Base-by-base conservation (phyloP, 2,329 filamentous ascomycete species). In the Arthrinium phaeospermum region DNA sequence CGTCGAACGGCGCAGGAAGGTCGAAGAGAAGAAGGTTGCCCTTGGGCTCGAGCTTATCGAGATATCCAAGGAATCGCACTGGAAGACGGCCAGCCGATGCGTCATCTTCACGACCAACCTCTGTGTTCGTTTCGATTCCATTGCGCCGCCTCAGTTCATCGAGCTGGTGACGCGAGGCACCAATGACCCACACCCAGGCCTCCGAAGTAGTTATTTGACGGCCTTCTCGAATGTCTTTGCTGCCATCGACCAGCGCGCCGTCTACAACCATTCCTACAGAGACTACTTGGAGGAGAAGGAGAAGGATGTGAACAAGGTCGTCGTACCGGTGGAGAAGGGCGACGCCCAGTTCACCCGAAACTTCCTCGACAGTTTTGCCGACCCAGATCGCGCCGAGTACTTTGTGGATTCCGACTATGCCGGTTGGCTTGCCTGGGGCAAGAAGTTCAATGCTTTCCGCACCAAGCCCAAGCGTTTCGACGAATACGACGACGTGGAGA, bases 371-470 rank as follows among this genome's bases (percentile, higher is more conserved):
- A 88, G 90, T 30, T 99, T 99, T 80, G 91, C 91, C 13, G 88
- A 93, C 68, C 91, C 92, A 7, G 91, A 85, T 16, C 77, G 91
- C 45, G 92, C 94, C 0, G 91, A 97, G 75, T 98, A 97, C 81
- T 97, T 95, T 80, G 91, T 98, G 67, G 96, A 99, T 79, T 90
- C 91, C 71, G 96, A 98, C 80, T 93, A 97, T 80, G 94, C 96
- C 5, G 96, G 96, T 45, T 99, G 97, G 97, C 88, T 99, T 24
- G 95, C 97, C 0, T 99, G 96, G 96, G 93, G 93, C 70, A 94
- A 96, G 82, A 91, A 88, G 45, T 96, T 98, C 86, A 91, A 91
- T 19, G 96, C 92, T 0, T 95, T 92, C 81, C 90, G 91, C 73
- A 91, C 93, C 3, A 92, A 93, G 70, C 91, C 95, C 75, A 84